Evolutionary conservation across 2,329 filamentous ascomycete genomes (phyloP).

Genomic region (Pseudogymnoascus pannorum): DNA sequence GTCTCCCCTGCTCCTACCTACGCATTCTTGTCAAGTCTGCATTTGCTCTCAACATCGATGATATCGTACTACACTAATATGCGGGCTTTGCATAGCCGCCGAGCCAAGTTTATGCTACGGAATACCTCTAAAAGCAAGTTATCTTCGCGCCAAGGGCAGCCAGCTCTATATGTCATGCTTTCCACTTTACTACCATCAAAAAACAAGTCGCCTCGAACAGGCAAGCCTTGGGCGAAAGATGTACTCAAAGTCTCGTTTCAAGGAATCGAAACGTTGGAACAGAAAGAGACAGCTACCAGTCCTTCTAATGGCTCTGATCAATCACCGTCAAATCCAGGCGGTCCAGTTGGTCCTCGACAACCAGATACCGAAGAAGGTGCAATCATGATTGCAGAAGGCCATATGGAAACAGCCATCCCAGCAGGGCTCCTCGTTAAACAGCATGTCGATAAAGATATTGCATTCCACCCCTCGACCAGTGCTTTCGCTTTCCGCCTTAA

Average conservation of each 20-base stretch:
- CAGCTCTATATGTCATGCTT: constrained; percentile 23
- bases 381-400: constrained; percentile 27
- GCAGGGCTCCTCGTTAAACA: constrained; percentile 23
- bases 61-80: constrained; percentile 33
- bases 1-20: constrained; percentile 25
- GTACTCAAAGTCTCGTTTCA: constrained; percentile 51
- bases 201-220: constrained; percentile 18
- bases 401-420: constrained; percentile 24
- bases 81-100: constrained; percentile 26
- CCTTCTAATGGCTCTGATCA: background rate
- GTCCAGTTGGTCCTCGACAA: background rate
- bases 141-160: constrained; percentile 20
- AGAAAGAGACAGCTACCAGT: background rate
- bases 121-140: constrained; percentile 22
- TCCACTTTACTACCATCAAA: constrained; percentile 24
- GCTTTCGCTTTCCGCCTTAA: constrained; percentile 27
- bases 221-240: constrained; percentile 49
- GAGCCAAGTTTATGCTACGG: constrained; percentile 22
- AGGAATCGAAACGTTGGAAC: constrained; percentile 31
- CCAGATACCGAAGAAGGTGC: constrained; percentile 17
- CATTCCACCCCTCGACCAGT: constrained; percentile 24
- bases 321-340: background rate
- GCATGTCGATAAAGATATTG: constrained; percentile 27
- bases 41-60: constrained; percentile 31
- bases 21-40: constrained; percentile 29